A percentile compares a stretch with the other conserved stretches of the same genome.
These are phyloP conservation scores for Conticribra weissflogii DNA, from an alignment of 108 stramenopile species.

Conservation along the genomic window DNA sequence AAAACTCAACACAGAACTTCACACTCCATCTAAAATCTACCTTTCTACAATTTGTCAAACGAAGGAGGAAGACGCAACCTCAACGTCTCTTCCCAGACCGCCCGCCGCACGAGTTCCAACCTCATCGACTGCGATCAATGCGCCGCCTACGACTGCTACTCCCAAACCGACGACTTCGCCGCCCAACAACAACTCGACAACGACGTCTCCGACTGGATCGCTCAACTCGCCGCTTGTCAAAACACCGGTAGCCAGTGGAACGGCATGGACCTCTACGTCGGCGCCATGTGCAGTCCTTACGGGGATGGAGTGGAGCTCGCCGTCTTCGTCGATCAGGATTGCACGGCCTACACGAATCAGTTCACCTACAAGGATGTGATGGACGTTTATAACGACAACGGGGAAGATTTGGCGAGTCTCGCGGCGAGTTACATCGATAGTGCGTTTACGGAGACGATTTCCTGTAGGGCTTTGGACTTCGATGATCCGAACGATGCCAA, in stretches of 20 bases:
- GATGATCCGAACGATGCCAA: constrained; percentile 6
- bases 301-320: constrained; percentile 76
- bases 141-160: constrained; percentile 56
- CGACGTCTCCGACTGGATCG: constrained; percentile 53
- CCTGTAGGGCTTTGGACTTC: constrained; percentile 15
- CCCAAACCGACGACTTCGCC: constrained; percentile 19
- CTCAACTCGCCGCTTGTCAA: constrained; percentile 44
- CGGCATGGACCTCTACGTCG: constrained; percentile 39
- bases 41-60: too few species aligned
- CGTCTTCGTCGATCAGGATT: constrained; percentile 69
- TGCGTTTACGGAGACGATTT: constrained; percentile 17
- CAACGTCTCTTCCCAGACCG: too few species aligned
- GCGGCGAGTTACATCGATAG: constrained; percentile 32
- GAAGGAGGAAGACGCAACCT: neutral
- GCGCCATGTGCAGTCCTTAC: constrained; percentile 68
- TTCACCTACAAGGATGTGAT: constrained; percentile 18
- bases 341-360: constrained; percentile 53
- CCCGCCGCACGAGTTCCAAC: neutral
- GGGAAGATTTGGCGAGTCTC: constrained; percentile 3
- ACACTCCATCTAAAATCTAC: too few species aligned
- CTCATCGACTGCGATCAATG: constrained; percentile 4
- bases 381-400: neutral
- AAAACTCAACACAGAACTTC: too few species aligned
- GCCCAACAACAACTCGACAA: constrained; percentile 46
- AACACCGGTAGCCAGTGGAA: constrained; percentile 23